phyloP scores from a whole-genome alignment of 2,329 filamentous ascomycete genomes.

The Trichoderma sp. region DNA sequence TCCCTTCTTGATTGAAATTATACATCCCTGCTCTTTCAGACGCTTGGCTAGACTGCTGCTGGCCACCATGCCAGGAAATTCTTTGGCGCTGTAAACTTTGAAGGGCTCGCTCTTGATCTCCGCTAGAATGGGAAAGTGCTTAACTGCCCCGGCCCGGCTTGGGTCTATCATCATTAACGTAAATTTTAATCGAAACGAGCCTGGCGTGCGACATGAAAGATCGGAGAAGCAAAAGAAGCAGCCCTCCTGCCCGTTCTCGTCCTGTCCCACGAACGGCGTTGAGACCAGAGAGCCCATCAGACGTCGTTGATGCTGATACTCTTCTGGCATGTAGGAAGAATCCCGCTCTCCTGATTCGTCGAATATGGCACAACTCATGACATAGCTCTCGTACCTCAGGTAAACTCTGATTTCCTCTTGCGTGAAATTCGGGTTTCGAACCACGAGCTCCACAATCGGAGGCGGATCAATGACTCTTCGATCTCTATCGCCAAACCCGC shows the following conservation, averaged over 20 bases:
- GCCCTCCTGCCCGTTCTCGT: conserved; percentile 71
- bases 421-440: conserved; percentile 58
- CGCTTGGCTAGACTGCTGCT: conserved; percentile 73
- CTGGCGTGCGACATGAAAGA: conserved; percentile 75
- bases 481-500: conserved; percentile 81
- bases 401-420: conserved; percentile 54
- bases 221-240: conserved; percentile 88
- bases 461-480: conserved; percentile 81
- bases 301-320: conserved; percentile 70
- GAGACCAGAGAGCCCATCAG: conserved; percentile 80
- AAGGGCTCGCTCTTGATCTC: conserved; percentile 68
- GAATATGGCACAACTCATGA: conserved; percentile 76
- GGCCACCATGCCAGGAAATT: conserved; percentile 81
- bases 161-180: conserved; percentile 72
- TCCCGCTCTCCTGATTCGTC: conserved; percentile 68
- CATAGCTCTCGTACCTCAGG: conserved; percentile 64
- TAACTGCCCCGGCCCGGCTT: conserved; percentile 47
- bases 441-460: conserved; percentile 73
- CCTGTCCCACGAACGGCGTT: conserved; percentile 73
- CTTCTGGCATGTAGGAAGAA: conserved; percentile 69
- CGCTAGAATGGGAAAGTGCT: conserved; percentile 52
- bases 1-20: conserved; percentile 85
- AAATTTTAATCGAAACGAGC: conserved; percentile 74
- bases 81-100: conserved; percentile 79
- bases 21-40: conserved; percentile 76